Conservation (phyloP, 2,329 filamentous ascomycete species). For the Truncatella angustata region DNA sequence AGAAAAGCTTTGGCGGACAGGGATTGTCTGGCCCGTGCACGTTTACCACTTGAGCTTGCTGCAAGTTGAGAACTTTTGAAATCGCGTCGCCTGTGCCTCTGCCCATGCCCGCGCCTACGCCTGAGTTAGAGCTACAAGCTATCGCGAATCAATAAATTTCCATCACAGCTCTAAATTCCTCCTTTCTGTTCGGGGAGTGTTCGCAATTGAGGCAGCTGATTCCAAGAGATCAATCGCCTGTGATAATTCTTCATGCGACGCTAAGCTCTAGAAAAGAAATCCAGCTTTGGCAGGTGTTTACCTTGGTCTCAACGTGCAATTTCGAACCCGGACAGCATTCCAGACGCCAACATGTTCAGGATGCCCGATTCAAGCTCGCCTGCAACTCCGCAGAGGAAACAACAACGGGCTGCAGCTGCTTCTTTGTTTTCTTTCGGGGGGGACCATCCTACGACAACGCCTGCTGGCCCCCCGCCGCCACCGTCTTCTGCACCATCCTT, state of each 20-base stretch:
- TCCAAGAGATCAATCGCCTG: no score
- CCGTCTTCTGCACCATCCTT: constrained; percentile 51
- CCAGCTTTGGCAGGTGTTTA: background rate
- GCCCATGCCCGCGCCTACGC: no score
- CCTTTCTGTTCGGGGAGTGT: background rate
- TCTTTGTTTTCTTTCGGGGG: constrained; percentile 37
- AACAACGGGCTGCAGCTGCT: constrained; percentile 24
- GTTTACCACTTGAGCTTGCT: background rate
- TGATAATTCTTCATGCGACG: no score
- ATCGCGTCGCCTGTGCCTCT: background rate
- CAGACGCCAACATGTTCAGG: constrained; percentile 28
- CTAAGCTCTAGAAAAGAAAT: no score
- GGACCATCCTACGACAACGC: constrained; percentile 51
- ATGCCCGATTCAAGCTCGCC: constrained; percentile 45
- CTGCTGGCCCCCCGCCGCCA: constrained; percentile 46
- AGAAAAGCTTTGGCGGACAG: background rate
- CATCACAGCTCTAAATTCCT: background rate
- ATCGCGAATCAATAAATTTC: background rate
- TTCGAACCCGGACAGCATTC: background rate
- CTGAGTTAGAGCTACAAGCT: no score
- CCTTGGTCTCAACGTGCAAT: background rate
- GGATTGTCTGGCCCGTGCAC: background rate
- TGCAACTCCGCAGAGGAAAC: constrained; percentile 46
- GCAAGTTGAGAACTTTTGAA: no score
- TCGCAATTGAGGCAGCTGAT: no score